phyloP scores from a whole-genome alignment of 352 stramenopile species.

The Globisporangium iwayamae region DNA sequence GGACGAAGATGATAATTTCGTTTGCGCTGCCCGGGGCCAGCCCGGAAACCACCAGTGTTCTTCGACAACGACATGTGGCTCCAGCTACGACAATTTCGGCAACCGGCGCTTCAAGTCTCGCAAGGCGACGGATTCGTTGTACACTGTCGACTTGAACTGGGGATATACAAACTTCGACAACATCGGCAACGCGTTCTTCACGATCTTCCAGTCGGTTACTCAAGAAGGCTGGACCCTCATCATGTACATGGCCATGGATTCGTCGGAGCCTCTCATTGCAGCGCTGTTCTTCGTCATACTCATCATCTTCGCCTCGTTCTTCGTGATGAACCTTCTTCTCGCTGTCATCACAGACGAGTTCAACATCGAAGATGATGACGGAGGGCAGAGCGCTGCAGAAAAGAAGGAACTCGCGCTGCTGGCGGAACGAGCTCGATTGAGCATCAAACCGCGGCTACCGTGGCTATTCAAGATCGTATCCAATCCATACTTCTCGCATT shows the following conservation, averaged over 20 bases:
- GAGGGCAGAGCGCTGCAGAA: slow-evolving; percentile 22
- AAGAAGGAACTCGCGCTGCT: slow-evolving; percentile 33
- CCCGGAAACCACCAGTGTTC: slow-evolving; percentile 54
- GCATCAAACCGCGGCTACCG: slow-evolving; percentile 27
- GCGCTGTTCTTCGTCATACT: slow-evolving; percentile 88
- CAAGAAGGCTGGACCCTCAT: slow-evolving; percentile 92
- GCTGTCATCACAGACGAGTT: slow-evolving; percentile 92
- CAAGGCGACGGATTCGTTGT: slow-evolving; percentile 50
- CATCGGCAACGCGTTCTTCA: slow-evolving; percentile 86
- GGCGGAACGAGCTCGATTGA: slow-evolving; percentile 26
- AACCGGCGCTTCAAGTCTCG: slow-evolving; percentile 56
- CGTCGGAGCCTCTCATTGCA: slow-evolving; percentile 49
- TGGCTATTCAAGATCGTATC: slow-evolving; percentile 60
- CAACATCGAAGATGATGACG: slow-evolving; percentile 55
- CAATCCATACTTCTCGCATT: slow-evolving; percentile 44
- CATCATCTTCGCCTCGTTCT: slow-evolving; percentile 91
- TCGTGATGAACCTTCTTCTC: slow-evolving; percentile 92
- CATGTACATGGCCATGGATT: slow-evolving; percentile 88
- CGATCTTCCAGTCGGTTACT: slow-evolving; percentile 93
- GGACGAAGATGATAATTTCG: slow-evolving; percentile 63
- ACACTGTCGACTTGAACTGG: slow-evolving; percentile 68
- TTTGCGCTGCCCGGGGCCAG: slow-evolving; percentile 56
- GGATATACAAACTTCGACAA: slow-evolving; percentile 94
- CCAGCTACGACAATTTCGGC: slow-evolving; percentile 66
- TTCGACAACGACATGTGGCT: slow-evolving; percentile 40